Evolutionary conservation across 768 basidiomycete species (phyloP).

Genomic region (Mycena rosella): DNA sequence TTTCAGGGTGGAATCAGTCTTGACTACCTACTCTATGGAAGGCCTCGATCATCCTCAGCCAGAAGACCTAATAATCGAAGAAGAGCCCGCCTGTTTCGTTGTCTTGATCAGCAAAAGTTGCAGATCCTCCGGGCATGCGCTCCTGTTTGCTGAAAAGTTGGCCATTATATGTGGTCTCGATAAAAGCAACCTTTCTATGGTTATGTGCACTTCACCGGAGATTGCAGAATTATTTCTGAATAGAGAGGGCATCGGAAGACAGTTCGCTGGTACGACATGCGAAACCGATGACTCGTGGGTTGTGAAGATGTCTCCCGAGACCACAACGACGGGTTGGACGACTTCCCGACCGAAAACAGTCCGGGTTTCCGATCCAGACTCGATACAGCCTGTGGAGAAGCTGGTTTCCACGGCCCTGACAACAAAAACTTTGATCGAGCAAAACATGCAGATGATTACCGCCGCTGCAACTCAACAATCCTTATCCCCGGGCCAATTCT

Average conservation of each 20-base stretch:
- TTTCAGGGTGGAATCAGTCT: not conserved
- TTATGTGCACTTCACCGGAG: not conserved
- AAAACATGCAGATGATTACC: not conserved
- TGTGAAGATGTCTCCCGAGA: not conserved
- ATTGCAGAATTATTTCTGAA: not conserved
- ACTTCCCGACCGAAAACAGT: not conserved
- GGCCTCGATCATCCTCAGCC: not conserved
- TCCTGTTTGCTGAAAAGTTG: not conserved
- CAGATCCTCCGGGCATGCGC: not conserved
- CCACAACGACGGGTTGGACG: constrained; percentile 2
- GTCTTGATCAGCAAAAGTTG: not conserved
- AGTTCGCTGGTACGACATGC: not conserved
- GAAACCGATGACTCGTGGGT: constrained; percentile 2
- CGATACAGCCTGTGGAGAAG: not conserved
- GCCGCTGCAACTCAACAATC: constrained; percentile 2
- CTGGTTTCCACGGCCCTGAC: not conserved
- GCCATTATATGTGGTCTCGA: not conserved
- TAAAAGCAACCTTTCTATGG: not conserved
- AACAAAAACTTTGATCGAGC: not conserved
- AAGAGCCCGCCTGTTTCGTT: constrained; percentile 2
- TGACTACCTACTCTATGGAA: not conserved
- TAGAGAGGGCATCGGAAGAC: not conserved
- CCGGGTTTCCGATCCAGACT: not conserved
- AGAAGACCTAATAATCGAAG: not conserved
- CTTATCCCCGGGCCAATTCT: not conserved